A percentile compares a stretch with the other conserved stretches of the same genome.
Conservation (phyloP, 2,329 filamentous ascomycete species). For the Microsporum ferrugineum region DNA sequence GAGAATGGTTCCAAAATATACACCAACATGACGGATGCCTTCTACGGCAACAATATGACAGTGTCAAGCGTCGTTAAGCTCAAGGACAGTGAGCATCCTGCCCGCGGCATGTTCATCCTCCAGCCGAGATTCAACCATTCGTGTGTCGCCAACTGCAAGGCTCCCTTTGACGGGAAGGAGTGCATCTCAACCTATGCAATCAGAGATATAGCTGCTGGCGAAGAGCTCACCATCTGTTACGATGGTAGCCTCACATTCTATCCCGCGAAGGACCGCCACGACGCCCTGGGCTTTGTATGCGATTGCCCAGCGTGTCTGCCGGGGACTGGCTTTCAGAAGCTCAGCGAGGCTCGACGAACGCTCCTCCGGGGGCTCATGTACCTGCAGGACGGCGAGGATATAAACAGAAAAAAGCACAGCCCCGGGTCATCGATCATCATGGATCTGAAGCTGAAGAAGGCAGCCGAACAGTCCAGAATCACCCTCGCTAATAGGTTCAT, state of each 20-base stretch:
- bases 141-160: constrained; percentile 18
- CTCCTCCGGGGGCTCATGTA: constrained; percentile 6
- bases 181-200: constrained; percentile 13
- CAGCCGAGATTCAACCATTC: constrained; percentile 17
- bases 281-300: constrained; percentile 7
- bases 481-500: constrained; percentile 8
- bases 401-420: background rate
- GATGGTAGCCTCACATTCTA: constrained; percentile 1
- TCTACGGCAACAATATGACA: background rate
- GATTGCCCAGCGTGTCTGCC: constrained; percentile 8
- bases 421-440: constrained; percentile 5
- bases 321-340: constrained; percentile 3
- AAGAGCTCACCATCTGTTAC: constrained; percentile 17
- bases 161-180: constrained; percentile 6
- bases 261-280: constrained; percentile 7
- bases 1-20: background rate
- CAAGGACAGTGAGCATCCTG: background rate
- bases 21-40: background rate
- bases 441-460: constrained; percentile 6
- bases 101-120: background rate
- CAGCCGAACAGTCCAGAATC: constrained; percentile 7
- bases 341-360: constrained; percentile 9
- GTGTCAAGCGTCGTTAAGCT: background rate
- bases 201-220: constrained; percentile 15
- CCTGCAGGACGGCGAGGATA: constrained; percentile 1